These are phyloP conservation scores for Gentiana dahurica DNA, from an alignment of 257 asterid genomes.

Conservation along the genomic window DNA sequence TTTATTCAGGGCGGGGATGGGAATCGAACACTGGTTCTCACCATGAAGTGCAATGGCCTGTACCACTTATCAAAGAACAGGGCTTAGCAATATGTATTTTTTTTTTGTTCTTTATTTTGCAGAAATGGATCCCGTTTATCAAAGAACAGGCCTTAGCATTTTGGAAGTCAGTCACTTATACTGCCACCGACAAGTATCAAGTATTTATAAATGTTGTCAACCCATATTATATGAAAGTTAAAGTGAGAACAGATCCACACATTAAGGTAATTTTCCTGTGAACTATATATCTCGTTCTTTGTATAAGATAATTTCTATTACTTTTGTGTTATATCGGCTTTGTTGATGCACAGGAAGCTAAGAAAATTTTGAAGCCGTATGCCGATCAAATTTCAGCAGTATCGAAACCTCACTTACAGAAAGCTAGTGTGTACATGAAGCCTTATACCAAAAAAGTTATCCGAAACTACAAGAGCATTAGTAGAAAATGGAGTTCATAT, in stretches of 20 bases:
- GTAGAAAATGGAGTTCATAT: conserved; percentile 10
- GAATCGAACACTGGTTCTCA: background rate
- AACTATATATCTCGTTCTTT: background rate
- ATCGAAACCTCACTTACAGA: conserved; percentile 26
- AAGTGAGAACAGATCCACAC: conserved; percentile 21
- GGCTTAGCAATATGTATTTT: conserved; percentile 4
- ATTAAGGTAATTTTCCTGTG: conserved; percentile 17
- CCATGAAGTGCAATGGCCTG: background rate
- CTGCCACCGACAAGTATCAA: conserved; percentile 18
- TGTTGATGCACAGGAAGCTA: conserved; percentile 24
- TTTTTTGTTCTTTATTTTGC: conserved; percentile 4
- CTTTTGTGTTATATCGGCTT: conserved; percentile 7
- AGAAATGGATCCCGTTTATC: conserved; percentile 35
- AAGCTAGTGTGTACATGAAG: conserved; percentile 18
- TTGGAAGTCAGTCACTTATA: conserved; percentile 14
- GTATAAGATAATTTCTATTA: background rate
- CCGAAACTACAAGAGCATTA: conserved; percentile 14
- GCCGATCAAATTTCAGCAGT: conserved; percentile 22
- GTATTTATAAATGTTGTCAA: conserved; percentile 14
- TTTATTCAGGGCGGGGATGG: background rate
- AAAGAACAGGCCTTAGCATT: conserved; percentile 15
- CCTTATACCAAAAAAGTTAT: conserved; percentile 26
- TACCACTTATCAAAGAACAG: background rate
- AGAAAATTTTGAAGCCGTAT: conserved; percentile 24
- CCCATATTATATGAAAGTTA: conserved; percentile 18